Evolutionary conservation across 2,329 filamentous ascomycete genomes (phyloP), one percentile per base, ranked within the genome.

Genomic region (Diaporthe citri): DNA sequence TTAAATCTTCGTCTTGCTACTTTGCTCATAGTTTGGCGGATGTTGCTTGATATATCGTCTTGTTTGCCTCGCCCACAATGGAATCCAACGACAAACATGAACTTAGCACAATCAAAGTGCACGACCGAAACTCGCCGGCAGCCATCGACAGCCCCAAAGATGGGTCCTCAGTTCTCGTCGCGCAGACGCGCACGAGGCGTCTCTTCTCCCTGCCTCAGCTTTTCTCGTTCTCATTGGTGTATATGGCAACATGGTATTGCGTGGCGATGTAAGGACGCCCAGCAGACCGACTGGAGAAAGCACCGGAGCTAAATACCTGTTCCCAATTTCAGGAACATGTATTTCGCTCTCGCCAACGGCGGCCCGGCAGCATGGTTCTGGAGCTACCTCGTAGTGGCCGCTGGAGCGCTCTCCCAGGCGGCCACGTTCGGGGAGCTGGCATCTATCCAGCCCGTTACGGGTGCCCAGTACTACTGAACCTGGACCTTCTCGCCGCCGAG

Each of bases 401-500:
- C 76, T 28, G 82, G 82, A 36, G 78, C 79, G 22, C 77, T 82
- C 10, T 76, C 77, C 4, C 81, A 82, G 51, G 78, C 80, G 13
- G 79, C 78, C 4, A 85, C 84, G 1, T 78, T 85, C 64, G 84
- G 82, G 3, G 84, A 86, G 74, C 78, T 86, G 79, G 81, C 81
- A 3, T 85, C 84, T 0, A 84, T 85, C 76, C 80, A 81, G 20
- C 84, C 84, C 3, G 81, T 84, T 36, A 84, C 84, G 0, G 84
- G 84, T 15, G 84, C 83, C 5, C 84, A 85, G 75, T 85, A 86
- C 74, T 84, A 85, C 76, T 86, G 84, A 84, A 85, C 84, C 10
- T 79, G 80, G 60, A 70, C 1, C 17, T 73, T 39, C 31, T 55
- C 39, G 36, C 73, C 28, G 28, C 66, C 34, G n/a, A 55, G 10